Conservation (phyloP, 2,329 filamentous ascomycete species). For the Tolypocladium tundrense region DNA sequence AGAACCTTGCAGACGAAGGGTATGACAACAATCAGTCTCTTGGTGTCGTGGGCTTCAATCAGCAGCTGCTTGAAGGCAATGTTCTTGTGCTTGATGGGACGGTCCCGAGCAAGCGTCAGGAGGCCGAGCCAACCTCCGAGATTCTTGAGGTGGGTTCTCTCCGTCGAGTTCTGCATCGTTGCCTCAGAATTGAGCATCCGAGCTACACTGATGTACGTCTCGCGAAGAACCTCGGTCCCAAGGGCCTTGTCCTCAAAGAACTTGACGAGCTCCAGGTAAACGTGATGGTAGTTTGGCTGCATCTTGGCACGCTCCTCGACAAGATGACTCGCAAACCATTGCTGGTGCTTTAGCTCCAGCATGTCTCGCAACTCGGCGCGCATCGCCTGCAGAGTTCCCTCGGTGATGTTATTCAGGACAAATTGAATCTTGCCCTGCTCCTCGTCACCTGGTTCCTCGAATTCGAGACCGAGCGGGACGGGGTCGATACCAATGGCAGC, state of each 20-base stretch:
- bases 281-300: constrained; percentile 90
- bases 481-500: constrained; percentile 67
- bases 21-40: constrained; percentile 83
- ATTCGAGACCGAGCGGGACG: constrained; percentile 50
- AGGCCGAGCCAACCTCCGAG: constrained; percentile 89
- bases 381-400: constrained; percentile 77
- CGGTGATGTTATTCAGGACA: constrained; percentile 91
- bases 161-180: constrained; percentile 73
- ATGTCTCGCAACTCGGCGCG: constrained; percentile 71
- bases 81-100: constrained; percentile 91
- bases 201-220: constrained; percentile 81
- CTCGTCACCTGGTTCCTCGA: constrained; percentile 75
- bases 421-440: constrained; percentile 91
- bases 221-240: constrained; percentile 82
- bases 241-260: constrained; percentile 69
- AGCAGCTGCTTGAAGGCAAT: constrained; percentile 95
- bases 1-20: constrained; percentile 97
- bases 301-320: constrained; percentile 95
- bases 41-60: constrained; percentile 86
- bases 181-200: constrained; percentile 84
- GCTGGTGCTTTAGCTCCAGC: constrained; percentile 71
- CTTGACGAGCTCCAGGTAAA: constrained; percentile 84
- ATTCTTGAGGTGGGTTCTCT: constrained; percentile 85
- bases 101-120: constrained; percentile 83
- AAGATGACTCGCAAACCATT: constrained; percentile 93